Evolutionary conservation across 2,329 filamentous ascomycete species (phyloP), one percentile per base, ranked within the genome.

Genomic region (Cercospora sp.): DNA sequence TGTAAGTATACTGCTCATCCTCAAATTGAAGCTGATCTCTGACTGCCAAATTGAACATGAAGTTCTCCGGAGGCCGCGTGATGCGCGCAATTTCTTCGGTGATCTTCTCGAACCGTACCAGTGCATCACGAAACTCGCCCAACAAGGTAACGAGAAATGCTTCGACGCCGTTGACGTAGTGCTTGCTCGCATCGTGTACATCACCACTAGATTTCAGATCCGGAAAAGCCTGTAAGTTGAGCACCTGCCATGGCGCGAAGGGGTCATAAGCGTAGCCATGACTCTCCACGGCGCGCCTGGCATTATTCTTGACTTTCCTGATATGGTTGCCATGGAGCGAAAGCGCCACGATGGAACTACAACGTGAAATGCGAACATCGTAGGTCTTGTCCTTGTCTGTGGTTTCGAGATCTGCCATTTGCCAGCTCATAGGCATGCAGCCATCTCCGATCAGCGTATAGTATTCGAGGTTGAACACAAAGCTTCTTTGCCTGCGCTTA

Each of bases 391-490:
- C 76, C 73, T 82, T 75, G 63, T 78, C 76, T 73, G 82, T 75
- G 36, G 77, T 53, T 80, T 82, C 71, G 5, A 31, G 61, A n/a
- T 89, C 87, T 42, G 84, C 84, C 20, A 81, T 79, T 73, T 90
- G 88, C 87, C 87, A 90, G 5, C 85, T 80, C 73, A 87, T 85
- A 0, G 88, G 87, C 33, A 82, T 80, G 48, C 87, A 83, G 3
- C 83, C 84, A 4, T 85, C 81, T 1, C 83, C 85, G 12, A 89
- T 83, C 6, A 89, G 81, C 5, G 87, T 89, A 73, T 88, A 89
- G 74, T 89, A 90, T 71, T 89, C 88, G 75, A 90, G 89, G 51
- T 83, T 85, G 74, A 90, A 89, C 71, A 88, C 84, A 75, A 89
- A 88, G 7, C 84, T 85, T 6, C 84, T 80, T 71, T 87, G 87